Base-by-base conservation (phyloP, 768 basidiomycete genomes). In the Phaeotremella skinneri region DNA sequence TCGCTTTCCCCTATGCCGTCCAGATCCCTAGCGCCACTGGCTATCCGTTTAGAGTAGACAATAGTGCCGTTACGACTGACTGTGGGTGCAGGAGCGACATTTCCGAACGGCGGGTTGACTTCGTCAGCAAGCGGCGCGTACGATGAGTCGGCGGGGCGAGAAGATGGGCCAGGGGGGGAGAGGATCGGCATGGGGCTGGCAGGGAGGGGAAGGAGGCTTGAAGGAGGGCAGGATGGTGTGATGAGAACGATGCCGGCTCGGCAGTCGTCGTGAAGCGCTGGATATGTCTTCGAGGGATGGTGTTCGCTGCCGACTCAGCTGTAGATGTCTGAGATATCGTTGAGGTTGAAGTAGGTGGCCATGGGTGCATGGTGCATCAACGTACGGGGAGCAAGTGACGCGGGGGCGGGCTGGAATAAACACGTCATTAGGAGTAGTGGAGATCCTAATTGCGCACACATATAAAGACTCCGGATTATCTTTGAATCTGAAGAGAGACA, bases 81-180 rank as follows among this genome's bases (percentile, higher is more conserved):
- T 2, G 54, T 55, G 3, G 59, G 63, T n/a, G 52, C 58, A 11
- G 67, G 64, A 13, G 67, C 59, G 56, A 60, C 41, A 17, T 68
- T 62, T 21, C 64, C 64, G 31, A 63, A 68, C 11, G 64, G 55
- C 4, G 70, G 66, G 25, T 64, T 64, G 52, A 58, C 48, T 29
- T 67, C 67, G 52, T 72, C 70, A 7, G 65, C 47, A 3, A 72
- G 49, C 1, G 70, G 70, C 25, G 66, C 55, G 51, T 72, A 72
- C 6, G 58, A 50, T 48, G 52, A 32, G 37, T 27, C 20, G 57
- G 29, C 16, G 53, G 43, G 3, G 64, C 43, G 9, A 64, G 55
- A 14, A 68, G 56, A 23, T 62, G 52, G 20, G 64, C 64, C 67
- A 70, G 67, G 58, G 11, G 52, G 43, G 11, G 23, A 37, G 30